Percentiles rank a stretch among this genome's conserved stretches.
These are phyloP conservation scores for Voacanga thouarsii DNA, from an alignment of 257 asterid species.

Conservation along the genomic window DNA sequence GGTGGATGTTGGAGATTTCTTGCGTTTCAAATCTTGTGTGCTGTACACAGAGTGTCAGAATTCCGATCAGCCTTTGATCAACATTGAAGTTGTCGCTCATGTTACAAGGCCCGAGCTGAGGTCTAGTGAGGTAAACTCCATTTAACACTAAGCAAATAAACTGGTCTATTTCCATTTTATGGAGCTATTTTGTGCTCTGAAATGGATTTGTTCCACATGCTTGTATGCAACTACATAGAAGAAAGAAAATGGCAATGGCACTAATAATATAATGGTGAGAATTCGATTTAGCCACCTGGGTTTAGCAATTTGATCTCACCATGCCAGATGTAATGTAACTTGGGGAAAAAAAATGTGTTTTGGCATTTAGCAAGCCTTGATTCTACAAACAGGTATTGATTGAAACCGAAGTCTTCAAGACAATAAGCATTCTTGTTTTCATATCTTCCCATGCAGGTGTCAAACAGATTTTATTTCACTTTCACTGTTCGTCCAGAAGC, in stretches of 20 bases:
- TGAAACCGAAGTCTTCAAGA: neutral
- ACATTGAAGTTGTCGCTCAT: conserved; percentile 89
- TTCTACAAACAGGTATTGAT: neutral
- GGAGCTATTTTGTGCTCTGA: neutral
- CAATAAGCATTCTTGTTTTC: neutral
- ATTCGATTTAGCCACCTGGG: neutral
- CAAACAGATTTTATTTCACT: conserved; percentile 80
- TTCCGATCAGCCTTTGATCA: conserved; percentile 69
- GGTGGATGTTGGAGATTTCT: conserved; percentile 98
- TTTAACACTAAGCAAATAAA: neutral
- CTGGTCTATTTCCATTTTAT: neutral
- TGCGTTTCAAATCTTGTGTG: conserved; percentile 85
- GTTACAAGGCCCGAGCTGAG: conserved; percentile 91
- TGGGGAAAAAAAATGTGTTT: too few species aligned
- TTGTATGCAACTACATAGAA: neutral
- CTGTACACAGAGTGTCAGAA: conserved; percentile 71
- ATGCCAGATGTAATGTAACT: neutral
- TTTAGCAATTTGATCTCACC: neutral
- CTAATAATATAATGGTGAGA: neutral
- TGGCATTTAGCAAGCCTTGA: neutral
- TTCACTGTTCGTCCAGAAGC: conserved; percentile 89
- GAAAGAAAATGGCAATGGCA: neutral
- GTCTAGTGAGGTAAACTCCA: conserved; percentile 78
- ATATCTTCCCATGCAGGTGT: conserved; percentile 45
- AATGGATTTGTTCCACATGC: neutral